These are phyloP conservation scores for Anisodus acutangulus DNA, from an alignment of 257 asterid species.

Conservation along the genomic window DNA sequence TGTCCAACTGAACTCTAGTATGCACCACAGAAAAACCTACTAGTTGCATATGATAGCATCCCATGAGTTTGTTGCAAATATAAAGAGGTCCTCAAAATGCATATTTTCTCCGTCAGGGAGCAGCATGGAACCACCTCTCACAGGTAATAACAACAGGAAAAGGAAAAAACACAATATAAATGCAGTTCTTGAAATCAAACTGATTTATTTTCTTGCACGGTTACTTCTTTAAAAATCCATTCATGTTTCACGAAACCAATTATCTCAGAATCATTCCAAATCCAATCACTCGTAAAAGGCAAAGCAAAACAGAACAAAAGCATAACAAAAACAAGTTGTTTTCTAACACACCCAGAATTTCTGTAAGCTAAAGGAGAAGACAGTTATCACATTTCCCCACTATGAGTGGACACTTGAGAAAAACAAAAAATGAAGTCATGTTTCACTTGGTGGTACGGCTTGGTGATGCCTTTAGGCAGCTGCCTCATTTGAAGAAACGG, in stretches of 20 bases:
- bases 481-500: not conserved
- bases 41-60: slow-evolving; percentile 10
- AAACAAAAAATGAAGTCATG: not conserved
- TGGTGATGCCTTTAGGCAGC: slow-evolving; percentile 15
- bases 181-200: not conserved
- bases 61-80: slow-evolving; percentile 23
- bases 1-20: not conserved
- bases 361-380: not conserved
- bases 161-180: not conserved
- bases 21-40: not conserved
- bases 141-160: slow-evolving; percentile 8
- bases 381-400: not conserved
- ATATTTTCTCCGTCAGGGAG: not conserved
- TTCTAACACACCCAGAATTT: slow-evolving; percentile 15
- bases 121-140: slow-evolving; percentile 25
- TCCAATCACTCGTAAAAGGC: not conserved
- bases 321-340: not conserved
- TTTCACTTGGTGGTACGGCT: not conserved
- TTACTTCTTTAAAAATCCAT: not conserved
- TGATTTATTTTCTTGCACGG: not conserved
- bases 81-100: not conserved
- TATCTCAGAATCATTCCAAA: slow-evolving; percentile 1
- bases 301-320: not conserved
- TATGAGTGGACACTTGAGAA: not conserved
- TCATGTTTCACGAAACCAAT: slow-evolving; percentile 7